Evolutionary conservation across 768 basidiomycete species (phyloP), one percentile per base, ranked within the genome.

Genomic region (Chlorophyllum brunneum): DNA sequence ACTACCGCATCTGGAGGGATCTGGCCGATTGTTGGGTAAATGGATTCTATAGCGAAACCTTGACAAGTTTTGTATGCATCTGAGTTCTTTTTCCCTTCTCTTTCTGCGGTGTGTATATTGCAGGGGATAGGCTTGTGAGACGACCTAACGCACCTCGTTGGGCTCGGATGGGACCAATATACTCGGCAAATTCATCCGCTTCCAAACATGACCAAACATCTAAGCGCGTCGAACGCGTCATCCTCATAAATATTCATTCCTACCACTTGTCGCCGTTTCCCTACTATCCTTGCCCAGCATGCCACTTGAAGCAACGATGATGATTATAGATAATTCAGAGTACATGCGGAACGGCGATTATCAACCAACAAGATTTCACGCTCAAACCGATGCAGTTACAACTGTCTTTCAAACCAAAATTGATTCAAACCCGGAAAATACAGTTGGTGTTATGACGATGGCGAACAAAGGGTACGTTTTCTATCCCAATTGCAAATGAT

Each of bases 391-490:
- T 70, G 91, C 95, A 2, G 89, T 95, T 58, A 93, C 82, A 51
- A 82, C 85, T 51, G 78, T 98, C 61, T 94, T 97, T 68, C 85
- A 87, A 65, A 85, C 91, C 48, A 99, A 99, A 79, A 88, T 88
- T 59, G 87, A 92, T 65, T 88, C 92, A 22, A 98, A 99, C 72
- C 92, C 95, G 15, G 97, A 99, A 73, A 98, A 90, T 70, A 93
- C 93, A 9, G 95, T 98, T 36, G 97, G 97, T 4, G 73, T 98
- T 36, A 97, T 99, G 95, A 92, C 92, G 24, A 95, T 95, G 92
- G 95, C 93, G 11, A 90, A 92, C 51, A 97, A 97, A 69, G 86
- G 88, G 95, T 95, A 63, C 67, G 81, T 64, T 31, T 33, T 31
- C 27, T 23, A 39, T 11, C 44, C 29, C 13, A 42, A 3, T 27